Base-by-base conservation (phyloP, 495 filamentous ascomycete genomes). In the Penicillium canariense region DNA sequence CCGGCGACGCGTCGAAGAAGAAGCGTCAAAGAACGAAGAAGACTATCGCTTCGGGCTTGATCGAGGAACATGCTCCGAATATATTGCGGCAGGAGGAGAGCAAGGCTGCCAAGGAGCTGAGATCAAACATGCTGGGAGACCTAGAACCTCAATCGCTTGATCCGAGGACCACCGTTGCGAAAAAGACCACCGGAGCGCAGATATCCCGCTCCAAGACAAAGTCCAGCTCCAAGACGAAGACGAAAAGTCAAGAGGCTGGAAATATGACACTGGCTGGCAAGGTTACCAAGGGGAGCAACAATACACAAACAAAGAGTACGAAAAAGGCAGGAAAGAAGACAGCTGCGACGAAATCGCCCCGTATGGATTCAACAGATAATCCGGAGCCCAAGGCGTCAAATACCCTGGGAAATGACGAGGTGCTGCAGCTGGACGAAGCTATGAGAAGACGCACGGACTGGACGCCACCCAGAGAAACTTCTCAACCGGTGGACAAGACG, bases 371-470 rank as follows among this genome's bases (percentile, higher is more conserved):
- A 30, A 32, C 26, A 11, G 39, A 49, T 18, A 10, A 20, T 4
- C 32, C 39, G 10, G 47, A 44, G 3, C 28, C 52, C 10, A 56
- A 52, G 54, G 36, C 3, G 23, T 12, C n/a, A 20, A 50, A 49
- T 36, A 54, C 62, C 18, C 51, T 61, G 50, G 58, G 54, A 7
- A 46, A 60, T 18, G 60, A 68, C 36, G 65, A 62, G 23, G 35
- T 56, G 1, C 39, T 76, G 25, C 59, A 70, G 20, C 39, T 78
- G 36, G 71, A 73, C 8, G 60, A 61, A 17, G 73, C 73, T 15
- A 49, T 65, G 59, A 68, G 66, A 45, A 63, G 76, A 43, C 66
- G 73, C 25, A 22, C 69, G 48, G 69, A 78, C 53, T 78, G 76
- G 76, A 78, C 76, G n/a, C 76, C 76, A 10, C 68, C 68, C 11